Conservation (phyloP, 2,329 filamentous ascomycete genomes). For the Scedosporium aurantiacum region DNA sequence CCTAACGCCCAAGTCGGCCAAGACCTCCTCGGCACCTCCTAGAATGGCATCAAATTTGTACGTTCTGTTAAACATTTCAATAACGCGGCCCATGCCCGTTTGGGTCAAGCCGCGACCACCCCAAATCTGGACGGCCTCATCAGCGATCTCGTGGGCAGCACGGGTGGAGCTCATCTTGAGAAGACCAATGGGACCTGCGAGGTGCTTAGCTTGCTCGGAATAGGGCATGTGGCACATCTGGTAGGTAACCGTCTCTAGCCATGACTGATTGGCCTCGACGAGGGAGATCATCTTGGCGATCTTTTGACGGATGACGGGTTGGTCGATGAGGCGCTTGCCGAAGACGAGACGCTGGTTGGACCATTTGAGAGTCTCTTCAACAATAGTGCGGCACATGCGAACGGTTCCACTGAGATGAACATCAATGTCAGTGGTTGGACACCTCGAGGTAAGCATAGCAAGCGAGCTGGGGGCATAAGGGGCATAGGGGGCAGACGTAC, state of each 20-base stretch:
- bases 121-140: constrained; percentile 77
- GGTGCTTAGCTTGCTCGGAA: constrained; percentile 58
- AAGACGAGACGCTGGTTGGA: constrained; percentile 78
- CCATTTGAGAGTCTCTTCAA: constrained; percentile 84
- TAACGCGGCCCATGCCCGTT: constrained; percentile 68
- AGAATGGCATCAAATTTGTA: constrained; percentile 75
- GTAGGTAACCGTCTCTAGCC: constrained; percentile 75
- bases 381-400: constrained; percentile 54
- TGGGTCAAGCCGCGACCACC: constrained; percentile 73
- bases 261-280: constrained; percentile 72
- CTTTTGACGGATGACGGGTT: constrained; percentile 76
- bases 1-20: constrained; percentile 70
- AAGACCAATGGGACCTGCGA: constrained; percentile 72
- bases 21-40: constrained; percentile 72
- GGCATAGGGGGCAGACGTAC: constrained; percentile 23
- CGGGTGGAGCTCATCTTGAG: constrained; percentile 71
- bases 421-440: background rate
- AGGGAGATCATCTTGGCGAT: constrained; percentile 81
- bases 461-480: background rate
- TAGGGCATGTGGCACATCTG: constrained; percentile 85
- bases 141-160: constrained; percentile 70
- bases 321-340: constrained; percentile 69
- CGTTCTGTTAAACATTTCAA: constrained; percentile 76
- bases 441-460: background rate
- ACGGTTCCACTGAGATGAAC: constrained; percentile 37